Evolutionary conservation across 768 basidiomycete species (phyloP), one percentile per base, ranked within the genome.

Genomic region (Royoungia palumana): DNA sequence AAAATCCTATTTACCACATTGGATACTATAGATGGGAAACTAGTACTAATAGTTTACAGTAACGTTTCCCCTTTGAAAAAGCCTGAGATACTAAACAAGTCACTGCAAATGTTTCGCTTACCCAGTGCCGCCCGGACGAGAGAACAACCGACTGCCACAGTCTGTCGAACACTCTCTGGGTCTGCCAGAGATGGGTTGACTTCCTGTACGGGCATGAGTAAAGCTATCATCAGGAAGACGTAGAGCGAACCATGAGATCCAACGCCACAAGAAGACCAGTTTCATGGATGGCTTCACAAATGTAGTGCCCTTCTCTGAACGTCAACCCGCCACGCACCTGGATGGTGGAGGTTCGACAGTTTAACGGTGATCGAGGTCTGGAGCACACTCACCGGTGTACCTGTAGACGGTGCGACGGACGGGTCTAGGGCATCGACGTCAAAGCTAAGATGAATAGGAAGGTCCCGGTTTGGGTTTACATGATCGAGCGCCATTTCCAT

Each of bases 231-330:
- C 6, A 28, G n/a, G 37, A 39, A 35, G 41, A 45, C 11, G 36
- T 11, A 17, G 27, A 19, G 66, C 80, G 40, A 53, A 88, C 94
- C 94, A 99, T 94, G 54, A 99, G 74, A 70, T 99, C 95, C 20
- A 98, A 71, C 0, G 85, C 91, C 21, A 96, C 94, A 17, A 99
- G 79, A 49, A 88, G 78, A 6, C 94, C 94, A 6, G 94, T 98
- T 74, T 96, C 94, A 52, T 83, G 82, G 36, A 98, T 80, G 6
- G 89, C 85, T 70, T 97, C 94, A 56, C 89, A 93, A 60, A 95
- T 94, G 67, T 94, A 97, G 70, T 97, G 96, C n/a, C 94, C 95
- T 65, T 99, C 96, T 55, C 96, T 76, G 74, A 98, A 99, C 19
- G 90, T 94, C 53, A 99, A 72, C 11, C 96, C 96, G 2, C 96